Percentiles rank a stretch among this genome's conserved stretches.
Conservation (phyloP, 176 grass and related monocot genomes). For the Ampelocalamus luodianensis region DNA sequence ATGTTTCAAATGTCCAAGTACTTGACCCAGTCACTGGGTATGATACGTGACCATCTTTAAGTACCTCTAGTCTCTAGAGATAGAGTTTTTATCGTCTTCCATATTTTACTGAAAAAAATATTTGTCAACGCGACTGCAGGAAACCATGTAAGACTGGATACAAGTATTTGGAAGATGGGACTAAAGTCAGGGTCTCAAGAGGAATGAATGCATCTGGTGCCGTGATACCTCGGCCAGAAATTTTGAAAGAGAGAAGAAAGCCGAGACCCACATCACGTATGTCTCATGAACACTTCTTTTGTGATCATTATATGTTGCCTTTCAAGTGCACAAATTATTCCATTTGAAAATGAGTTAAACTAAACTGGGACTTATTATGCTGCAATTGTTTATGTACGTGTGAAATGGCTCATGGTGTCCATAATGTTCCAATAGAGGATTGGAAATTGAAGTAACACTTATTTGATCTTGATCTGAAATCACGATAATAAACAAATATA, state of each 20-base stretch:
- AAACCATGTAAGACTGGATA: constrained; percentile 85
- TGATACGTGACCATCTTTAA: constrained; percentile 8
- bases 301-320: constrained; percentile 37
- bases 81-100: background rate
- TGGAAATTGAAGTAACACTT: constrained; percentile 5
- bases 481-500: background rate
- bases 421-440: constrained; percentile 8
- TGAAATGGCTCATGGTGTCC: constrained; percentile 1
- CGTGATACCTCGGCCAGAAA: constrained; percentile 85
- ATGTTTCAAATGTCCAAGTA: constrained; percentile 98
- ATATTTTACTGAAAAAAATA: background rate
- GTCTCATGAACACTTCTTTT: constrained; percentile 34
- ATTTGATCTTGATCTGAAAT: constrained; percentile 6
- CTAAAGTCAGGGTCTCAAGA: constrained; percentile 79
- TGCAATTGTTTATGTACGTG: background rate
- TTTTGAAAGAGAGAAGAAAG: constrained; percentile 94
- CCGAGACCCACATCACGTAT: constrained; percentile 72
- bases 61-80: background rate
- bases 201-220: constrained; percentile 77
- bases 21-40: constrained; percentile 87
- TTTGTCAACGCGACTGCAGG: constrained; percentile 30
- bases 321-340: constrained; percentile 25
- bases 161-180: constrained; percentile 82
- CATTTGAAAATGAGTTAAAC: background rate
- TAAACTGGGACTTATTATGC: constrained; percentile 22